phyloP scores from a whole-genome alignment of 1,284 basidiomycete genomes.

The Mycosarcoma mackinlayi region DNA sequence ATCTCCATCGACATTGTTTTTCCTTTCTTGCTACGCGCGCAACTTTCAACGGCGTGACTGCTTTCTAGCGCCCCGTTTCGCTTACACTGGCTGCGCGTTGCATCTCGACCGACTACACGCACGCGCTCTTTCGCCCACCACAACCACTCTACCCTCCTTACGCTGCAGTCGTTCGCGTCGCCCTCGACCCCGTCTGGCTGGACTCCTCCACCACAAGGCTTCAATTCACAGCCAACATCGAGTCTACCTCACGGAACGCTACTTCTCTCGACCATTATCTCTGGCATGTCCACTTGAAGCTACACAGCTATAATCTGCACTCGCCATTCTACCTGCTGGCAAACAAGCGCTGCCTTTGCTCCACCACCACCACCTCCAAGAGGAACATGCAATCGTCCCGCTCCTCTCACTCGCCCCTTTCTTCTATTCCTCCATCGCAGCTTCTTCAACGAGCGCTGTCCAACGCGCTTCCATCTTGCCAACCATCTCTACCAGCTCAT shows the following conservation, averaged over 20 bases:
- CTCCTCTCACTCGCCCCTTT: constrained; percentile 14
- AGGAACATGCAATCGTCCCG: constrained; percentile 41
- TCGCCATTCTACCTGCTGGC: no score
- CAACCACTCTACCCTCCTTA: no score
- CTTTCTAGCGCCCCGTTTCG: neutral
- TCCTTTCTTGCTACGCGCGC: no score
- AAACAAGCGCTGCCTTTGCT: no score
- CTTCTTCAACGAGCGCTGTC: constrained; percentile 9
- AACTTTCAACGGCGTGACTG: no score
- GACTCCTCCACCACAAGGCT: neutral
- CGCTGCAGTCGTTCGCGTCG: no score
- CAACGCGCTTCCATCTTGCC: constrained; percentile 1
- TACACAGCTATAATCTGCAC: neutral
- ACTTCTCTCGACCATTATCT: neutral
- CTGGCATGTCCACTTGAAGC: neutral
- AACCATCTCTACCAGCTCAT: constrained; percentile 4
- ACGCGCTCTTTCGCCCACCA: neutral
- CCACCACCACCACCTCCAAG: constrained; percentile 1
- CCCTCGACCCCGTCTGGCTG: neutral
- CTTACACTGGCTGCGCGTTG: constrained; percentile 12
- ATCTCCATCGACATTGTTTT: no score
- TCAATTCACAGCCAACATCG: neutral
- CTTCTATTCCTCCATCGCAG: constrained; percentile 5
- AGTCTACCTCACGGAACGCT: constrained; percentile 3
- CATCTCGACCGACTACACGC: constrained; percentile 10